phyloP scores from a whole-genome alignment of 2,329 filamentous ascomycete genomes.

The Leptographium procerum region DNA sequence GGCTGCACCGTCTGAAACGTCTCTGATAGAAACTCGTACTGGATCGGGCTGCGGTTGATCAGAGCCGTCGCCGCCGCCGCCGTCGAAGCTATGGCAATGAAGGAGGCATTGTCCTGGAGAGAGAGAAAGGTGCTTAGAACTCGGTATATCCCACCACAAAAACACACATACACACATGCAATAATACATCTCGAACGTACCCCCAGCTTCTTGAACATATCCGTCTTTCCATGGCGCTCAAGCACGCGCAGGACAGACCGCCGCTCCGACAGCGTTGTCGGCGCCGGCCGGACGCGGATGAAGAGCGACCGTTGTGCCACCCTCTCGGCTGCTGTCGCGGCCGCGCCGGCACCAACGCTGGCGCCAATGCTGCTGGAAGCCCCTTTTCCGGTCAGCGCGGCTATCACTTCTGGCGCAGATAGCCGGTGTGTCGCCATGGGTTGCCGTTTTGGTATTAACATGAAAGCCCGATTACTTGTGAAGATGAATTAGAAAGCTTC shows the following conservation, averaged over 20 bases:
- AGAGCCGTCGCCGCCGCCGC: slow-evolving; percentile 27
- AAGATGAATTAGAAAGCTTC: neutral
- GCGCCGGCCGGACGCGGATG: slow-evolving; percentile 39
- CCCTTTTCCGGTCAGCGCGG: neutral
- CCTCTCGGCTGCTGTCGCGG: neutral
- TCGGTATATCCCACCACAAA: no score
- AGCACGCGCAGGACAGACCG: slow-evolving; percentile 42
- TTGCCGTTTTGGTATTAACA: neutral
- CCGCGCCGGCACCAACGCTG: neutral
- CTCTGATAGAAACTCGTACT: slow-evolving; percentile 27
- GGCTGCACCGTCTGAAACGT: slow-evolving; percentile 14
- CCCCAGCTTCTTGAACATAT: slow-evolving; percentile 39
- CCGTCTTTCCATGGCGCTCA: slow-evolving; percentile 36
- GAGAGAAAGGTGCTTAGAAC: neutral
- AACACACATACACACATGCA: no score
- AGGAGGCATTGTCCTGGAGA: slow-evolving; percentile 33
- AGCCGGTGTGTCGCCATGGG: neutral
- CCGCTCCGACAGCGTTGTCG: slow-evolving; percentile 40
- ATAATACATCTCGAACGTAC: no score
- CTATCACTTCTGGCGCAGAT: neutral
- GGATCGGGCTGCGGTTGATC: slow-evolving; percentile 34
- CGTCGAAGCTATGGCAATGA: slow-evolving; percentile 36
- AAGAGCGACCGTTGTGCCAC: slow-evolving; percentile 24
- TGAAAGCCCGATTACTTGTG: no score
- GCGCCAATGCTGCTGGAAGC: neutral